A percentile compares a stretch with the other conserved stretches of the same genome.
Evolutionary conservation across 495 filamentous ascomycete species (phyloP).

Genomic region (Penicillium flavigenum): DNA sequence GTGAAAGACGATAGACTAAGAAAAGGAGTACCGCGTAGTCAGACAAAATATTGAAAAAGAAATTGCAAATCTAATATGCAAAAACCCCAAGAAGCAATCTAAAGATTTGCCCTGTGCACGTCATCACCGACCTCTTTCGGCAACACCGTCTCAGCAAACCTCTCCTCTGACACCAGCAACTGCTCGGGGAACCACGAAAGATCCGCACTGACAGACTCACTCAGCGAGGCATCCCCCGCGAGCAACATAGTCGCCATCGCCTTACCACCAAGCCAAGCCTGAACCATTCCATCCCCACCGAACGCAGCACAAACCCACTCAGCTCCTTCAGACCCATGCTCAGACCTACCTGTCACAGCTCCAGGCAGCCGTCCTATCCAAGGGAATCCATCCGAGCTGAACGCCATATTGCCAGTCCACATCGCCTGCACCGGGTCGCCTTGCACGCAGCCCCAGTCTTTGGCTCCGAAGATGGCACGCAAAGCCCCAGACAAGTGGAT

Average conservation of each 20-base stretch:
- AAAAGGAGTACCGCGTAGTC: background rate
- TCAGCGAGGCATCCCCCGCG: conserved; percentile 27
- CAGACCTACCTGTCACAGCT: conserved; percentile 35
- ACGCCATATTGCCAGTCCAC: conserved; percentile 87
- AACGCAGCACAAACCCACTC: conserved; percentile 63
- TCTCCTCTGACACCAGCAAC: conserved; percentile 46
- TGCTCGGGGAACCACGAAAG: conserved; percentile 45
- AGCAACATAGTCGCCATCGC: conserved; percentile 65
- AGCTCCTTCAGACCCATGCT: conserved; percentile 23
- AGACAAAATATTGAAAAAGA: background rate
- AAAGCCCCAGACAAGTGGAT: conserved; percentile 36
- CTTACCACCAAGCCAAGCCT: conserved; percentile 65
- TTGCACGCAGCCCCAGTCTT: conserved; percentile 33
- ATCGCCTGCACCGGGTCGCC: conserved; percentile 55
- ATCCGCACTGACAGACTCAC: conserved; percentile 24
- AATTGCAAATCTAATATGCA: background rate
- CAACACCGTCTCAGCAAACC: conserved; percentile 28
- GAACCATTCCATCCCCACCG: conserved; percentile 82
- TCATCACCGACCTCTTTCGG: conserved; percentile 15
- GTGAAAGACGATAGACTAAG: background rate
- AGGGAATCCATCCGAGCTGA: conserved; percentile 64
- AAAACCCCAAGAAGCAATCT: background rate
- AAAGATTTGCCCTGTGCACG: conserved; percentile 15
- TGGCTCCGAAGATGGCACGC: conserved; percentile 30
- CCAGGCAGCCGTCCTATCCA: conserved; percentile 71